Evolutionary conservation across 306 rosid genomes (phyloP), one percentile per base, ranked within the genome.

Genomic region (Macrotyloma uniflorum): DNA sequence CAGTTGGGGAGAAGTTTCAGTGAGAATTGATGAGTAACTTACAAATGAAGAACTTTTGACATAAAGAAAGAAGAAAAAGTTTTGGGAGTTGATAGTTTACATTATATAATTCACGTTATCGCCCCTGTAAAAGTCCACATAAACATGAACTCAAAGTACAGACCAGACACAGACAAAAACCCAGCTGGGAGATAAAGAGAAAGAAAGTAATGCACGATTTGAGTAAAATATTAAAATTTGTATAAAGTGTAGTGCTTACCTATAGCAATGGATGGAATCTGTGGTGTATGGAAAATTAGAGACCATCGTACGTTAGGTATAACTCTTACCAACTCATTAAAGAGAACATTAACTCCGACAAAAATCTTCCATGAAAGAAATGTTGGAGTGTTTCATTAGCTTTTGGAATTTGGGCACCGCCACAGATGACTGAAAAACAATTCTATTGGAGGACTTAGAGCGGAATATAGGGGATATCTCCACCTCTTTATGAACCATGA

Each of bases 391-490:
- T 10, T 63, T 33, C 3, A 68, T 42, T 53, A 62, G 74, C 76
- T 74, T 87, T 84, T 82, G 55, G 68, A 16, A 9, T 50, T 63
- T 30, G 77, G 38, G 64, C 80, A 81, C 86, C 79, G 81, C 69
- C 83, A 67, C 45, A 47, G 3, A 77, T 47, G 63, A 83, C 77
- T 47, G 33, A 23, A 43, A 7, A 46, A 14, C n/a, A 11, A 12
- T 42, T 46, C 59, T 32, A 47, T 47, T 75, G 26, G 47, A 54
- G 72, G 42, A 58, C 26, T 61, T 19, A 0, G 20, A 68, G 65
- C 84, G 83, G 76, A 76, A 87, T 78, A 72, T 57, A 30, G 72
- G 89, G 91, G 90, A 88, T 82, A 58, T 63, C 64, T 79, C 77
- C 23, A 55, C 75, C 81, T 32, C 85, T 71, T 85, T 63, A 67